Conservation (phyloP, 2,329 filamentous ascomycete species). For the Hymenoscyphus scutula region DNA sequence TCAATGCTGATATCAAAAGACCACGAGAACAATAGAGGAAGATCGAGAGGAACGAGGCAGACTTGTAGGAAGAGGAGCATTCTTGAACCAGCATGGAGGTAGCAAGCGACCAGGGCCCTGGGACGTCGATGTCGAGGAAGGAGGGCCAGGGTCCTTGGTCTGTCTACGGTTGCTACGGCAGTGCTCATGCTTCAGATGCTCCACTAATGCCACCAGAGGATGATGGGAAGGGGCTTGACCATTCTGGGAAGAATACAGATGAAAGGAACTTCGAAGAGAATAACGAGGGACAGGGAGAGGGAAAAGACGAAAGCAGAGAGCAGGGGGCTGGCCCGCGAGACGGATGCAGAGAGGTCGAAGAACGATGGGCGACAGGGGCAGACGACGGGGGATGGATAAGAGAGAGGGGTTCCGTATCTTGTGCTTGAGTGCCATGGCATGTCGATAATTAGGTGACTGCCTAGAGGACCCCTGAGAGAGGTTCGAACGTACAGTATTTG, state of each 20-base stretch:
- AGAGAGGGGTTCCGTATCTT: background rate
- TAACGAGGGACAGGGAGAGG: constrained; percentile 7
- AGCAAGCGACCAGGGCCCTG: constrained; percentile 5
- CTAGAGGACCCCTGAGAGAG: background rate
- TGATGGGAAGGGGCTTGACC: constrained; percentile 5
- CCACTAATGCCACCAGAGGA: background rate
- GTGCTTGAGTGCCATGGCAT: background rate
- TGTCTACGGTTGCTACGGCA: constrained; percentile 8
- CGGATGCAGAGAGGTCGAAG: constrained; percentile 9
- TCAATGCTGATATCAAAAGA: background rate
- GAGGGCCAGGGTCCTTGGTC: constrained; percentile 4
- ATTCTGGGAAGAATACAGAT: constrained; percentile 1
- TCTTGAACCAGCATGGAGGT: constrained; percentile 9
- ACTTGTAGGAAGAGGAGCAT: constrained; percentile 9
- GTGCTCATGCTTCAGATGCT: constrained; percentile 3
- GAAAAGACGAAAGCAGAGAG: background rate
- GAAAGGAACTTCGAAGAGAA: constrained; percentile 12
- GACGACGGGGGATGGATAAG: background rate
- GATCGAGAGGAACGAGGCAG: constrained; percentile 14
- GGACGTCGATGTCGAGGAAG: constrained; percentile 4
- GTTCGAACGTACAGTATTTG: background rate
- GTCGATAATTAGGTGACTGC: background rate
- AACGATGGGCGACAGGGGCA: no score
- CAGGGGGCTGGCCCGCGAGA: constrained; percentile 2
- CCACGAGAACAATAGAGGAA: constrained; percentile 7